Evolutionary conservation across 139 green algal species (phyloP).

Genomic region (Chlorella sp.): DNA sequence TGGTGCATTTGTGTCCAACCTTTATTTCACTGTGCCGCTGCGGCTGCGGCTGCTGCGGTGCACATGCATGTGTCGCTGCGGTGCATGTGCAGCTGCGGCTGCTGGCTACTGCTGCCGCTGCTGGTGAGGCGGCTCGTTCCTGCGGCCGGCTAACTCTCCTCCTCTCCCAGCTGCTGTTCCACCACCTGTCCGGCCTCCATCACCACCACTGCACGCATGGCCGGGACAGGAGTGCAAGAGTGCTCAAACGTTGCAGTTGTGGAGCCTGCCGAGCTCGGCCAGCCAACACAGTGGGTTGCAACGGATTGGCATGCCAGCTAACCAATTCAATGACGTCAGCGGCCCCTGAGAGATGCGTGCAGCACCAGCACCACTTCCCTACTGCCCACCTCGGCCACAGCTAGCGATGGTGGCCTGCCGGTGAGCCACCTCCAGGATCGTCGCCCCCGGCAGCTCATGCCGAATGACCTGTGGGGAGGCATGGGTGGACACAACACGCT

Average conservation of each 20-base stretch:
- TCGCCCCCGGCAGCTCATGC: conserved; percentile 13
- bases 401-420: conserved; percentile 52
- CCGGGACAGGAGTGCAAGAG: not conserved
- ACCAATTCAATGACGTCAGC: no score
- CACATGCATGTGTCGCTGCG: not conserved
- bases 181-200: conserved; percentile 69
- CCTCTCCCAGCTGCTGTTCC: no score
- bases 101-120: no score
- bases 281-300: no score
- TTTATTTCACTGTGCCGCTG: not conserved
- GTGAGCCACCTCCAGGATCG: conserved; percentile 81
- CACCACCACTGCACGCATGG: conserved; percentile 51
- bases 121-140: no score
- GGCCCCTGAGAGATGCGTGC: no score
- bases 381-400: conserved; percentile 50
- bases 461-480: conserved; percentile 32
- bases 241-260: not conserved
- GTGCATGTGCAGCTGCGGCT: not conserved
- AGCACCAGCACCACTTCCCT: no score
- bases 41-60: no score
- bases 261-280: no score
- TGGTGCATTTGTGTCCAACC: no score
- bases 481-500: not conserved
- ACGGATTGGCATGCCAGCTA: no score
- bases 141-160: no score